Base-by-base conservation (phyloP, 2,329 filamentous ascomycete species). In the Aspergillus texensis region DNA sequence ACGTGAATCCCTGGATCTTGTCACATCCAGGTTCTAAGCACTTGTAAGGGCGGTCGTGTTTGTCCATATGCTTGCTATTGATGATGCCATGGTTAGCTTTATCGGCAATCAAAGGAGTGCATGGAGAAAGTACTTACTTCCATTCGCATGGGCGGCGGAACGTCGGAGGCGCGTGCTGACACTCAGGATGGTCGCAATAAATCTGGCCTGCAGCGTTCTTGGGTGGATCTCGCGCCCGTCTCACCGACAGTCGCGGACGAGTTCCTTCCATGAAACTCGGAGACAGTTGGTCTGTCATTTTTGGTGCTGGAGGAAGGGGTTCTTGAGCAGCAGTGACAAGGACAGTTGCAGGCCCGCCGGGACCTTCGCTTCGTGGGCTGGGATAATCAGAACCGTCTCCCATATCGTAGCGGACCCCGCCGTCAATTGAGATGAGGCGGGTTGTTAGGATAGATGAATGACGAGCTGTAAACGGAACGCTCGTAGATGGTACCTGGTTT, bases 51-150 rank as follows among this genome's bases (percentile, higher is more conserved):
- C 94, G 86, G 70, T 97, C 93, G 76, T 98, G 94, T 77, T 97
- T 97, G 80, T 98, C 94, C 94, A 97, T 97, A 77, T 98, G 94
- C 81, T 98, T 97, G 75, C 93, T 96, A 68, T 65, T 58, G 41
- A 64, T 61, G 53, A 65, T 34, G 41, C 24, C 58, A 24, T 53
- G 46, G 65, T 77, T 72, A 73, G 69, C 62, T 41, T 63, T 57
- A 24, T 9, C 26, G 10, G 43, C 58, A 32, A 54, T 48, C 24
- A 36, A 14, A 21, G 21, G 26, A 43, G 59, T 36, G 50, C 62
- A 45, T 61, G 14, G n/a, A 56, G 62, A 26, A 32, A 60, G 11
- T 61, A 86, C 91, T 86, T 82, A 95, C 93, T 91, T 96, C 92
- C 92, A 97, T 81, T 97, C 94, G 80, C 94, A 97, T 70, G 92